phyloP scores from a whole-genome alignment of 2,329 filamentous ascomycete genomes.

The Ophiostoma novo-ulmi region DNA sequence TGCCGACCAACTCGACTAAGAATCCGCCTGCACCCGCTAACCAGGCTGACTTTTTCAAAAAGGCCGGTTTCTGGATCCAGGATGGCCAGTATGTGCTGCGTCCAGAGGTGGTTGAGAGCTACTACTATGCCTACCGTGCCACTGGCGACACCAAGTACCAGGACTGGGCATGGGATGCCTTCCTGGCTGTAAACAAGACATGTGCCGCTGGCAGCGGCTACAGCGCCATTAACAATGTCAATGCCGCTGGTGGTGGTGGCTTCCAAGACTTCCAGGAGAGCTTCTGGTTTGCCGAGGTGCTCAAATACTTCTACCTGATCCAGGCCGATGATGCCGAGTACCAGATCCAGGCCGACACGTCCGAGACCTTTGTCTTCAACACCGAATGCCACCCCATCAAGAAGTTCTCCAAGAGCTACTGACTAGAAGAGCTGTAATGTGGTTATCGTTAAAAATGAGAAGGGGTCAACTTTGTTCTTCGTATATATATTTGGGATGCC shows the following conservation, averaged over 20 bases:
- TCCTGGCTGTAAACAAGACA: slow-evolving; percentile 60
- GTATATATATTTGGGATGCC: not conserved
- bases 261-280: slow-evolving; percentile 72
- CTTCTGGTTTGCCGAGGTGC: slow-evolving; percentile 80
- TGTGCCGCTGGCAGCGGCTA: slow-evolving; percentile 63
- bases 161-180: slow-evolving; percentile 79
- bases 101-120: slow-evolving; percentile 76
- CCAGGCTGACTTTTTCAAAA: slow-evolving; percentile 56
- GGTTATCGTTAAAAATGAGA: not conserved
- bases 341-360: slow-evolving; percentile 43
- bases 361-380: slow-evolving; percentile 48
- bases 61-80: slow-evolving; percentile 67
- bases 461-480: not conserved
- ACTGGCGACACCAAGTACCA: slow-evolving; percentile 72
- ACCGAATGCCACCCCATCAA: slow-evolving; percentile 44
- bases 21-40: slow-evolving; percentile 39
- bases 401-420: slow-evolving; percentile 2
- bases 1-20: slow-evolving; percentile 34
- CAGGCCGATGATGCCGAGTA: slow-evolving; percentile 55
- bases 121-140: slow-evolving; percentile 80
- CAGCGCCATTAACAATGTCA: slow-evolving; percentile 61
- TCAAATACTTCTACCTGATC: slow-evolving; percentile 79
- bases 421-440: not conserved
- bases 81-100: slow-evolving; percentile 60
- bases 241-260: slow-evolving; percentile 53